phyloP scores from a whole-genome alignment of 352 stramenopile species.

The Pythium pyrilobum region DNA sequence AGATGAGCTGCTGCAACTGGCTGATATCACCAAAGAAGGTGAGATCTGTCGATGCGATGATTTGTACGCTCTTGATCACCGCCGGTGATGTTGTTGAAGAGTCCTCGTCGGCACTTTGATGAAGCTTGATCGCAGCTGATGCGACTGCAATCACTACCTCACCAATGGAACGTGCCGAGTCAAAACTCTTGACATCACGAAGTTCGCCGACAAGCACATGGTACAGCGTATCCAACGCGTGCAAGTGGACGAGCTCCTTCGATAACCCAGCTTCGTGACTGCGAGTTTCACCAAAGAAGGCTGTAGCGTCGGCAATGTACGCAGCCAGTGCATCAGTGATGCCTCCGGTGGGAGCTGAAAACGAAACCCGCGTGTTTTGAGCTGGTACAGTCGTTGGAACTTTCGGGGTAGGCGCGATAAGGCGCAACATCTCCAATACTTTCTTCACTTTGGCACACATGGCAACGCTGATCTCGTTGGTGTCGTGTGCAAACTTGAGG shows the following conservation, averaged over 20 bases:
- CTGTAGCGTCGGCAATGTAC: constrained; percentile 18
- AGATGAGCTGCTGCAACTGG: constrained; percentile 55
- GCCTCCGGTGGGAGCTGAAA: constrained; percentile 14
- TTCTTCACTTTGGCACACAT: constrained; percentile 9
- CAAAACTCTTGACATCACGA: constrained; percentile 22
- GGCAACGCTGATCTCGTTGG: constrained; percentile 12
- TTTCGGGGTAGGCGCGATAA: not conserved
- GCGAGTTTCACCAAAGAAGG: constrained; percentile 24
- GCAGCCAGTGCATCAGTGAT: constrained; percentile 10
- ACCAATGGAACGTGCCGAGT: constrained; percentile 25
- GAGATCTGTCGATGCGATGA: constrained; percentile 72
- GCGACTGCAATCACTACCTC: constrained; percentile 50
- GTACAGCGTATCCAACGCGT: constrained; percentile 51
- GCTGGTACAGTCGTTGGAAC: not conserved
- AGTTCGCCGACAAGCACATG: constrained; percentile 27
- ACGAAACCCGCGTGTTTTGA: not conserved
- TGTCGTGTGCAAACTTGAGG: constrained; percentile 27
- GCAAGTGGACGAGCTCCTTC: constrained; percentile 38
- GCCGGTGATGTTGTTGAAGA: constrained; percentile 5
- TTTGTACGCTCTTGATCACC: constrained; percentile 66
- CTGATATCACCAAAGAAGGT: constrained; percentile 47
- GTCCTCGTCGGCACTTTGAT: constrained; percentile 9
- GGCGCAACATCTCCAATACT: constrained; percentile 15
- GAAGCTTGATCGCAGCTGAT: constrained; percentile 35
- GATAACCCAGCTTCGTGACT: constrained; percentile 4